Conservation (phyloP, 306 rosid species). For the Cucurbita pepo region DNA sequence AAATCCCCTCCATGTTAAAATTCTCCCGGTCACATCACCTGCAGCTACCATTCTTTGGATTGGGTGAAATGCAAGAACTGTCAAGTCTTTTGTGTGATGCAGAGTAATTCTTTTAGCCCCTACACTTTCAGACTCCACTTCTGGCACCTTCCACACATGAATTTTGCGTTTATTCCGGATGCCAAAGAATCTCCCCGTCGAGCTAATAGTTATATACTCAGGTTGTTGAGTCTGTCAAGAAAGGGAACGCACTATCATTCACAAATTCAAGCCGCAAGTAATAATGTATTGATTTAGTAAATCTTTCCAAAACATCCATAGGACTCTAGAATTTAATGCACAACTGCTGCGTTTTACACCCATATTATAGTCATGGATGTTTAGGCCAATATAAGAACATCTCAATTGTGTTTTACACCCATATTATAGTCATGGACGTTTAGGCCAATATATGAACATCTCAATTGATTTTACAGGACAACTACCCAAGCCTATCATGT, state of each 20-base stretch:
- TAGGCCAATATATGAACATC: neutral
- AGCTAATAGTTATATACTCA: slow-evolving; percentile 38
- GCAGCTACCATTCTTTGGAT: slow-evolving; percentile 69
- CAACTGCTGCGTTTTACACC: neutral
- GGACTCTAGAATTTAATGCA: neutral
- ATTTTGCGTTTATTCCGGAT: slow-evolving; percentile 51
- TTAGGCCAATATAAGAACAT: neutral
- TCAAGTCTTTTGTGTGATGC: slow-evolving; percentile 64
- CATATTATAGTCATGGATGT: neutral
- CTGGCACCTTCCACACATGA: slow-evolving; percentile 60
- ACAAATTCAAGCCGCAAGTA: neutral
- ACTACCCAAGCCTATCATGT: neutral
- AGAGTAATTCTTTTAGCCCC: slow-evolving; percentile 42
- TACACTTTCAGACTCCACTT: slow-evolving; percentile 21
- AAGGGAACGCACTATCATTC: neutral
- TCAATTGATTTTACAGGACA: neutral
- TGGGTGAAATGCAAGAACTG: slow-evolving; percentile 67
- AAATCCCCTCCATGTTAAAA: slow-evolving; percentile 68
- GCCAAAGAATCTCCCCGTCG: slow-evolving; percentile 57
- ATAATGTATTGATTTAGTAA: neutral
- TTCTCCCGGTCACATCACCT: slow-evolving; percentile 79
- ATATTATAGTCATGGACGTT: neutral
- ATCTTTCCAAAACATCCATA: neutral
- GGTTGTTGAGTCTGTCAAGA: slow-evolving; percentile 56
- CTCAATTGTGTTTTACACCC: neutral